These are phyloP conservation scores for Penicillium sp. DNA, from an alignment of 2,329 filamentous ascomycete species.

Conservation along the genomic window DNA sequence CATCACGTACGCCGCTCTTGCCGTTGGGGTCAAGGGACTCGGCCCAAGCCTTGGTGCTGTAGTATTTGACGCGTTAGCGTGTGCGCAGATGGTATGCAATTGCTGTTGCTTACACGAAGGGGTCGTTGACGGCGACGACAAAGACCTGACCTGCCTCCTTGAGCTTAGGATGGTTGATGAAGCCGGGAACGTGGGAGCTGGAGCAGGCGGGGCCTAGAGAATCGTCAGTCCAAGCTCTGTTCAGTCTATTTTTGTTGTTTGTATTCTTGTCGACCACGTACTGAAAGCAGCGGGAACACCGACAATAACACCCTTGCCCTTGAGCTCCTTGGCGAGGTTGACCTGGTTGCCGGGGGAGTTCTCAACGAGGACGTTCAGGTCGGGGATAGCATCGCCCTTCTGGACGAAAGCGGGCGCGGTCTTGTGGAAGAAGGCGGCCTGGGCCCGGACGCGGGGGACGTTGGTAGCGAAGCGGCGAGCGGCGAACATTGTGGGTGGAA, in stretches of 20 bases:
- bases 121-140: conserved; percentile 89
- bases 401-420: conserved; percentile 57
- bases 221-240: conserved; percentile 5
- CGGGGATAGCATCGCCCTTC: conserved; percentile 76
- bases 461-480: conserved; percentile 36
- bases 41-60: conserved; percentile 86
- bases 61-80: conserved; percentile 7
- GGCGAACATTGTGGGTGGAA: conserved; percentile 35
- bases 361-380: conserved; percentile 76
- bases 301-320: conserved; percentile 76
- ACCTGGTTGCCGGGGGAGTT: conserved; percentile 89
- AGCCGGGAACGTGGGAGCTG: conserved; percentile 76
- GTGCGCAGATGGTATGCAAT: background rate
- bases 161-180: conserved; percentile 75
- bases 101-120: conserved; percentile 72
- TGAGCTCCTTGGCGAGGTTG: conserved; percentile 77
- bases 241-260: background rate
- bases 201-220: conserved; percentile 59
- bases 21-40: conserved; percentile 72
- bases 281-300: conserved; percentile 80
- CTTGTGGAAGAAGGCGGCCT: conserved; percentile 40
- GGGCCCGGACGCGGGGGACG: conserved; percentile 31
- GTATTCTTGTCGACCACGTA: conserved; percentile 32
- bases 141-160: conserved; percentile 82
- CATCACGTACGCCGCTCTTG: conserved; percentile 70